A percentile compares a stretch with the other conserved stretches of the same genome.
Evolutionary conservation across 2,329 filamentous ascomycete species (phyloP).

Genomic region (Trichoderma atroviride): DNA sequence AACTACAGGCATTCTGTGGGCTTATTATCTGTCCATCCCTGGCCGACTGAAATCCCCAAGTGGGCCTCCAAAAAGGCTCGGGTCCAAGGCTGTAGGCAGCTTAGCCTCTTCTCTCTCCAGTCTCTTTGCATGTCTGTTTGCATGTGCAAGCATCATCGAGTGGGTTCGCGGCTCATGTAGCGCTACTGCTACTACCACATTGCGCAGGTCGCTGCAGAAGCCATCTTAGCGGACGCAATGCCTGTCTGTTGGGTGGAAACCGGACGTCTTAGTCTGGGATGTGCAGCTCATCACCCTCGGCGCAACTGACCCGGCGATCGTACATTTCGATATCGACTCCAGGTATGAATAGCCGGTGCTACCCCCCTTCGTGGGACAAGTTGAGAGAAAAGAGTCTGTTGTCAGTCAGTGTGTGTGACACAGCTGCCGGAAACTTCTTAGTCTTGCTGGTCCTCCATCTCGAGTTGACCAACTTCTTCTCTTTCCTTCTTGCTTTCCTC

Average conservation of each 20-base stretch:
- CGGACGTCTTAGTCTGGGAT: slow-evolving; percentile 2
- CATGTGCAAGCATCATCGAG: slow-evolving; percentile 2
- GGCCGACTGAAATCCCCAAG: slow-evolving; percentile 5
- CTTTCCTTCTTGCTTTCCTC: not conserved
- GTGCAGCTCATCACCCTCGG: not conserved
- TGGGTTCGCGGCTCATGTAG: not conserved
- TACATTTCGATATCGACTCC: not conserved
- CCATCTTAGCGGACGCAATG: not conserved
- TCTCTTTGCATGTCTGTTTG: not conserved
- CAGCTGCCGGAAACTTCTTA: not conserved
- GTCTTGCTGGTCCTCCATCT: slow-evolving; percentile 3
- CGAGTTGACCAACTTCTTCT: not conserved
- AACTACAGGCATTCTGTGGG: not conserved
- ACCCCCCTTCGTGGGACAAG: not conserved
- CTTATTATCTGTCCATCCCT: not conserved
- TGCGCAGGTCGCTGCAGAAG: slow-evolving; percentile 8
- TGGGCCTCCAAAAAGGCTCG: slow-evolving; percentile 8
- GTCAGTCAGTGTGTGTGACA: not conserved
- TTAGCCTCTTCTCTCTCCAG: not conserved
- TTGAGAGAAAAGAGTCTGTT: not conserved
- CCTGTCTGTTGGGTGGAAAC: not conserved
- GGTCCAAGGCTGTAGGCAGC: slow-evolving; percentile 10
- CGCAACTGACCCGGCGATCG: slow-evolving; percentile 9
- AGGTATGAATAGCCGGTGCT: slow-evolving; percentile 21
- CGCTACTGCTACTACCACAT: not conserved